A percentile compares a stretch with the other conserved stretches of the same genome.
Evolutionary conservation across 306 rosid species (phyloP).

Genomic region (Lathyrus sativus): DNA sequence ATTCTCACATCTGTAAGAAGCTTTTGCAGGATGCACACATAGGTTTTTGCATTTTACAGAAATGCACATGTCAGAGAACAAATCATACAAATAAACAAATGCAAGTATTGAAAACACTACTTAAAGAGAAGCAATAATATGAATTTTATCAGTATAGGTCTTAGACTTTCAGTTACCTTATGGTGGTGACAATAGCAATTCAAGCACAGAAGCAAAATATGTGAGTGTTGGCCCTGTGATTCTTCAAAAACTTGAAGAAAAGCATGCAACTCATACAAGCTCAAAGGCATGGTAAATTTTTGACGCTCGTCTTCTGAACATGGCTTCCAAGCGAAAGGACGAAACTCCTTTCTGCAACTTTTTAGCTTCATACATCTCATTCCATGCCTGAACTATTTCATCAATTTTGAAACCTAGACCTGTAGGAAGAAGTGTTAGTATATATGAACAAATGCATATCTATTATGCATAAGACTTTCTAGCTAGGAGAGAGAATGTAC

Average conservation of each 20-base stretch:
- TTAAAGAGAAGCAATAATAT: conserved; percentile 20
- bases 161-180: conserved; percentile 47
- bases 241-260: conserved; percentile 29
- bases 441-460: neutral
- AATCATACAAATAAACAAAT: conserved; percentile 17
- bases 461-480: conserved; percentile 19
- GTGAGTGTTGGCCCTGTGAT: conserved; percentile 30
- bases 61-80: conserved; percentile 25
- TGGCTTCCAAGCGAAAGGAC: conserved; percentile 80
- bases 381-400: conserved; percentile 86
- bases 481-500: conserved; percentile 42
- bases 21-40: conserved; percentile 29
- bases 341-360: conserved; percentile 70
- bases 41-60: conserved; percentile 21
- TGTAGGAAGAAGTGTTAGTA: conserved; percentile 39
- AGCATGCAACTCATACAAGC: conserved; percentile 49
- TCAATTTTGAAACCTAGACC: conserved; percentile 81
- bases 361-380: conserved; percentile 86
- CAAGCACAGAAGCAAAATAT: conserved; percentile 39
- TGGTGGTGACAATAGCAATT: conserved; percentile 38
- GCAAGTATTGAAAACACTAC: neutral
- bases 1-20: conserved; percentile 13
- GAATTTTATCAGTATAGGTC: conserved; percentile 1
- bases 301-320: conserved; percentile 75
- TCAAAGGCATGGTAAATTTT: conserved; percentile 69